Conservation (phyloP, 495 filamentous ascomycete species). For the Penicillium daleae region DNA sequence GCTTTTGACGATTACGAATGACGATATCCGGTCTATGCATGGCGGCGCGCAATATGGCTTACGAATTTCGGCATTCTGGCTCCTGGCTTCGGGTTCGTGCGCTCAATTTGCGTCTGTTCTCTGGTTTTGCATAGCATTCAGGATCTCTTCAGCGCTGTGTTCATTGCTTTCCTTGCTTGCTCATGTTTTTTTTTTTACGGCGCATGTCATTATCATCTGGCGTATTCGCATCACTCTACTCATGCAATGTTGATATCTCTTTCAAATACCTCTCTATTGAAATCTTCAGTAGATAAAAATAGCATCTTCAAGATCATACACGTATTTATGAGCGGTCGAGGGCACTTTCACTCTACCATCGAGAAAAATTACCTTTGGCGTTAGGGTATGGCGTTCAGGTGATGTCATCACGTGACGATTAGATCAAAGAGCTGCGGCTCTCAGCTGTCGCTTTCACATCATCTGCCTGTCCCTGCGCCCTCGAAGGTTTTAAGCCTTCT, state of each 20-base stretch:
- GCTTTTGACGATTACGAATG: conserved; percentile 33
- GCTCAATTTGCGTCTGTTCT: conserved; percentile 33
- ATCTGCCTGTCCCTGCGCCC: conserved; percentile 8
- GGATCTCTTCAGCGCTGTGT: conserved; percentile 32
- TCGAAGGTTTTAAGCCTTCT: conserved; percentile 35
- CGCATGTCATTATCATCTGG: conserved; percentile 17
- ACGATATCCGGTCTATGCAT: conserved; percentile 42
- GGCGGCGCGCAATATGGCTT: conserved; percentile 38
- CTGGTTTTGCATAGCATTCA: conserved; percentile 36
- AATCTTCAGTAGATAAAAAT: background rate
- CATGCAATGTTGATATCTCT: background rate
- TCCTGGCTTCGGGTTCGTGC: conserved; percentile 39
- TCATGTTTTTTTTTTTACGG: conserved; percentile 5
- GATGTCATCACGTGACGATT: conserved; percentile 22
- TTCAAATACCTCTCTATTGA: background rate
- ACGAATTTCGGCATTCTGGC: conserved; percentile 40
- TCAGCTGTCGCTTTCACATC: conserved; percentile 17
- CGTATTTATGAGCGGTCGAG: background rate
- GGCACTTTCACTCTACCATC: background rate
- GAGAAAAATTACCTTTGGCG: background rate
- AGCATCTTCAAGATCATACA: background rate
- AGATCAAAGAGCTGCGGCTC: conserved; percentile 25
- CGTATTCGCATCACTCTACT: conserved; percentile 25
- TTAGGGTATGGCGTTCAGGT: background rate
- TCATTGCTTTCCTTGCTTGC: conserved; percentile 9